phyloP scores from a whole-genome alignment of 2,329 filamentous ascomycete species.

The Beauveria pseudobassiana region DNA sequence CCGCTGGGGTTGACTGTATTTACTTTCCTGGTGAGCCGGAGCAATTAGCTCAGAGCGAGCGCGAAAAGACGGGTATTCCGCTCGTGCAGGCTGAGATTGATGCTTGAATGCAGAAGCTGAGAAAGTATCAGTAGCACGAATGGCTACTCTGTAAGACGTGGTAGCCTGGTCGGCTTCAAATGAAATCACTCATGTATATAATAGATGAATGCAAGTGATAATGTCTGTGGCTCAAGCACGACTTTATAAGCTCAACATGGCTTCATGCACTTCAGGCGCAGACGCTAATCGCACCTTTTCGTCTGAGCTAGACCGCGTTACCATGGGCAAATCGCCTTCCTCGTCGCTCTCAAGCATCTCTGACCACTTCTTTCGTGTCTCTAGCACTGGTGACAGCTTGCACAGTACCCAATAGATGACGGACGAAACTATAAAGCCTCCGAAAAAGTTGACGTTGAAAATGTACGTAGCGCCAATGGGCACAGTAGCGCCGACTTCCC shows the following conservation, averaged over 20 bases:
- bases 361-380: conserved; percentile 67
- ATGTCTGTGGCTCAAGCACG: neutral
- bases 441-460: conserved; percentile 88
- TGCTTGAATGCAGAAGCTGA: conserved; percentile 46
- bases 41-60: conserved; percentile 43
- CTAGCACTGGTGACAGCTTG: conserved; percentile 62
- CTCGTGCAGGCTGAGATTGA: conserved; percentile 50
- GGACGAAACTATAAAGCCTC: conserved; percentile 66
- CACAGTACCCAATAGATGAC: conserved; percentile 64
- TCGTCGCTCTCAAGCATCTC: conserved; percentile 44
- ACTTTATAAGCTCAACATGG: neutral
- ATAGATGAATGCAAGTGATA: neutral
- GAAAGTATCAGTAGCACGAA: conserved; percentile 29
- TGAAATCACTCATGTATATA: neutral
- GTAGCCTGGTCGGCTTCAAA: no score
- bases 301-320: neutral
- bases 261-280: neutral
- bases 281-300: neutral
- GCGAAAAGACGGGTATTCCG: conserved; percentile 49
- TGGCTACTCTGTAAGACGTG: conserved; percentile 4
- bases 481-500: conserved; percentile 69
- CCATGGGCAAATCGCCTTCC: neutral
- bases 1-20: conserved; percentile 48
- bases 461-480: conserved; percentile 76
- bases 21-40: conserved; percentile 59